phyloP scores from a whole-genome alignment of 805 yeast genomes.

The Candida yuanshanica region DNA sequence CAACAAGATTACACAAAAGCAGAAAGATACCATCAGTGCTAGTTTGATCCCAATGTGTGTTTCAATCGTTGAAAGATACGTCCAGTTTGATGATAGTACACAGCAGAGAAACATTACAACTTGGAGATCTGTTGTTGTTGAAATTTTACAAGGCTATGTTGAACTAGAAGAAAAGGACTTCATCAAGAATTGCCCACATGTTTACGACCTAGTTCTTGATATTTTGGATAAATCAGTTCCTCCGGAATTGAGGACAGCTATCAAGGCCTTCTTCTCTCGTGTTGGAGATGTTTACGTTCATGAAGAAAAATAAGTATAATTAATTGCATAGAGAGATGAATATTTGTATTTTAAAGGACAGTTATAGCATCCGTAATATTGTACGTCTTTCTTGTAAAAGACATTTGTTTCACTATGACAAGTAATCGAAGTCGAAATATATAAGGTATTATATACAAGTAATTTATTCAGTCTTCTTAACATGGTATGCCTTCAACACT shows the following conservation, averaged over 20 bases:
- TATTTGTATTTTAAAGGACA: background rate
- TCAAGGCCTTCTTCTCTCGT: constrained; percentile 52
- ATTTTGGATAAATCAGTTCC: constrained; percentile 58
- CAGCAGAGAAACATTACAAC: constrained; percentile 78
- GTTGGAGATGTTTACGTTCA: constrained; percentile 45
- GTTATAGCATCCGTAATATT: background rate
- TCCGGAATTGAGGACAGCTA: constrained; percentile 54
- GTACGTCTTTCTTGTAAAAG: background rate
- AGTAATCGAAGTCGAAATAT: too few species aligned
- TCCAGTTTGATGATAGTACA: constrained; percentile 60
- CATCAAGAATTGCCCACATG: constrained; percentile 45
- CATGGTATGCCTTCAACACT: constrained; percentile 50
- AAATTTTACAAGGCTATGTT: constrained; percentile 75
- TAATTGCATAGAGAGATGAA: background rate
- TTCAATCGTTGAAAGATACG: constrained; percentile 63
- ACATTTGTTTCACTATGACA: too few species aligned
- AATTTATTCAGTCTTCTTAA: constrained; percentile 22
- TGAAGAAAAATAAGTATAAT: constrained; percentile 6
- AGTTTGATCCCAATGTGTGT: constrained; percentile 64
- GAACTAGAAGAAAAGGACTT: constrained; percentile 75
- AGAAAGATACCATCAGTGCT: constrained; percentile 45
- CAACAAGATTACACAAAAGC: constrained; percentile 40
- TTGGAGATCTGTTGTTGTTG: constrained; percentile 91
- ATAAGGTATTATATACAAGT: background rate
- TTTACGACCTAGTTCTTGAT: constrained; percentile 54